These are phyloP conservation scores for Penicillium oxalicum DNA, from an alignment of 2,329 filamentous ascomycete species.

Conservation along the genomic window DNA sequence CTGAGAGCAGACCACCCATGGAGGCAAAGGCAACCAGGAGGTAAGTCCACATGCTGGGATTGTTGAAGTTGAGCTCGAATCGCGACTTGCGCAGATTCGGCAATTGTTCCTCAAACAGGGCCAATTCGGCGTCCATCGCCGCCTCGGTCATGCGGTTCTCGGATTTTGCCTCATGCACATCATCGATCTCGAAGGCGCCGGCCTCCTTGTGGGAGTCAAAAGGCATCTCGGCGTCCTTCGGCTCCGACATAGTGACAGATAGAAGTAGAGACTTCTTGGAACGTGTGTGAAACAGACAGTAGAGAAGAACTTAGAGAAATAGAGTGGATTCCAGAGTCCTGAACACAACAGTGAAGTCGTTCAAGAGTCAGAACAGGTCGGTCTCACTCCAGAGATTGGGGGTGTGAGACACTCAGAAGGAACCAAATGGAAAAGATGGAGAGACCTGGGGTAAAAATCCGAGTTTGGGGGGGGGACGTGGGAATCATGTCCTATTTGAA, in stretches of 20 bases:
- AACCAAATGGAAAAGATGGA: constrained; percentile 2
- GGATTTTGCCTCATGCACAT: constrained; percentile 22
- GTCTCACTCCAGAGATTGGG: neutral
- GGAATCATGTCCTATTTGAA: constrained; percentile 17
- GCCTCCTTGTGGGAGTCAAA: constrained; percentile 22
- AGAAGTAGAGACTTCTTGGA: neutral
- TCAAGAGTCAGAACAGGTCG: neutral
- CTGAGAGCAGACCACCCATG: constrained; percentile 67
- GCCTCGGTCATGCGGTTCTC: constrained; percentile 22
- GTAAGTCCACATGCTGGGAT: constrained; percentile 62
- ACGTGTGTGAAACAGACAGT: too few relatives aligned
- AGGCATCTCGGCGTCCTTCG: constrained; percentile 25
- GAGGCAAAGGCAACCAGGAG: constrained; percentile 65
- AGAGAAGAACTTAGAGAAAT: neutral
- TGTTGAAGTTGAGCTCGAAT: constrained; percentile 51
- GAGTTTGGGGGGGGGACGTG: neutral
- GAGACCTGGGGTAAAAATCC: constrained; percentile 1
- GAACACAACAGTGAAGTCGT: neutral
- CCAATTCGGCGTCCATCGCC: constrained; percentile 28
- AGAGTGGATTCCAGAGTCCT: neutral
- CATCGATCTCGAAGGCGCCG: constrained; percentile 22
- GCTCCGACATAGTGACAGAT: constrained; percentile 11
- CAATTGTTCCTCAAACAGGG: constrained; percentile 26
- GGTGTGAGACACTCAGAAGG: neutral
- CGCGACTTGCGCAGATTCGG: constrained; percentile 14